phyloP scores from a whole-genome alignment of 2,329 filamentous ascomycete genomes.

The Boeremia lycopersici region DNA sequence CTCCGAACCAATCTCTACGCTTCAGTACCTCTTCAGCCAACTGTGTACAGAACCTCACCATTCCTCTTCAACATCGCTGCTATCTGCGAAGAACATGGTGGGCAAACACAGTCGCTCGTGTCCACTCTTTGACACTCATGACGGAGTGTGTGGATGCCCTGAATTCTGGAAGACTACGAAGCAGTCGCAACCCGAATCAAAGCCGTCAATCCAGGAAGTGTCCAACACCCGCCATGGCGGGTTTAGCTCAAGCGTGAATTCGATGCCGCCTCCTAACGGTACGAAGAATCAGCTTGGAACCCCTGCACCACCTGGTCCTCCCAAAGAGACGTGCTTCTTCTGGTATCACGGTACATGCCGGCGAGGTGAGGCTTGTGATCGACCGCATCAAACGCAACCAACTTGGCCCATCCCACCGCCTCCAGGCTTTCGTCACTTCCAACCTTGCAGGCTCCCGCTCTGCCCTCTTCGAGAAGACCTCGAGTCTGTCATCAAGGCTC shows the following conservation, averaged over 20 bases:
- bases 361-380: slow-evolving; percentile 12
- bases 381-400: slow-evolving; percentile 23
- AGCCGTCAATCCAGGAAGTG: neutral
- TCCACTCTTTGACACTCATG: slow-evolving; percentile 17
- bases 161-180: slow-evolving; percentile 25
- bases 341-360: slow-evolving; percentile 34
- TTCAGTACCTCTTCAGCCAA: too few relatives aligned
- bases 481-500: neutral
- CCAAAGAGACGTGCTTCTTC: slow-evolving; percentile 36
- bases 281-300: neutral
- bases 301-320: slow-evolving; percentile 14
- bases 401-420: slow-evolving; percentile 31
- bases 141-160: slow-evolving; percentile 35
- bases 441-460: slow-evolving; percentile 22
- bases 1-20: neutral
- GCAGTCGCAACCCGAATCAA: neutral
- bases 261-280: neutral
- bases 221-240: neutral
- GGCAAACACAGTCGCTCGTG: slow-evolving; percentile 5
- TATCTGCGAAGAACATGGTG: neutral
- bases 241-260: slow-evolving; percentile 2
- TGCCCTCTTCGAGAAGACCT: slow-evolving; percentile 29
- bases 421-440: slow-evolving; percentile 23
- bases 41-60: neutral
- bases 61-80: neutral